These are phyloP conservation scores for Fraxinus angustifolia DNA, from an alignment of 305 asterid species.

Conservation along the genomic window DNA sequence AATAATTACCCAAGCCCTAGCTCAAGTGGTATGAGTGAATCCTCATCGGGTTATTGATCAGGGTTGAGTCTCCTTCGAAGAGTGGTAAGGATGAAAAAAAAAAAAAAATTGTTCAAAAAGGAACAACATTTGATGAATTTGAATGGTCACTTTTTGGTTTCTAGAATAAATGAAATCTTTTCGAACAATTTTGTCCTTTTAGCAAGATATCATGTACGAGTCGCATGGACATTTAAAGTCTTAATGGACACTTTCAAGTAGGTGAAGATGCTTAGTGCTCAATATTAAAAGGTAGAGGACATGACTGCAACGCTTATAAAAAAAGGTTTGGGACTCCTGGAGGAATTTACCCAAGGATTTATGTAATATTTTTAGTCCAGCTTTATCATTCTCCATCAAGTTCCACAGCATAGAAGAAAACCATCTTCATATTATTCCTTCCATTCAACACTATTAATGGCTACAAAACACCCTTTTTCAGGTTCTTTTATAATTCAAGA, in stretches of 20 bases:
- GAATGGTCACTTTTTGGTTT: neutral
- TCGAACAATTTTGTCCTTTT: neutral
- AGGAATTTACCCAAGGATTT: neutral
- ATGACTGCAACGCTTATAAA: neutral
- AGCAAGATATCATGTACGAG: neutral
- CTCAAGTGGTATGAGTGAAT: neutral
- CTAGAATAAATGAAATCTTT: neutral
- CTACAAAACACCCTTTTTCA: conserved; percentile 23
- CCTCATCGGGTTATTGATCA: neutral
- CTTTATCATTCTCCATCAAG: conserved; percentile 24
- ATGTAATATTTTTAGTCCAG: neutral
- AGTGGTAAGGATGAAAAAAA: neutral
- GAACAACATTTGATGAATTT: neutral
- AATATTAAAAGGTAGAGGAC: neutral
- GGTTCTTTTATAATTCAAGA: conserved; percentile 6
- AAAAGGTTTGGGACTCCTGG: neutral
- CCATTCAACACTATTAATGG: conserved; percentile 26
- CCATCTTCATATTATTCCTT: conserved; percentile 7
- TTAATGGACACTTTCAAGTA: too few relatives aligned
- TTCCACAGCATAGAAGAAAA: conserved; percentile 17
- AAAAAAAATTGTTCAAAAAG: too few relatives aligned
- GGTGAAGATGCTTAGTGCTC: neutral
- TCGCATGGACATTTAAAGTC: neutral
- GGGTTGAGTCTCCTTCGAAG: neutral
- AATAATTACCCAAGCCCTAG: neutral